Conservation (phyloP, 2,329 filamentous ascomycete genomes). For the Fusarium nanum region DNA sequence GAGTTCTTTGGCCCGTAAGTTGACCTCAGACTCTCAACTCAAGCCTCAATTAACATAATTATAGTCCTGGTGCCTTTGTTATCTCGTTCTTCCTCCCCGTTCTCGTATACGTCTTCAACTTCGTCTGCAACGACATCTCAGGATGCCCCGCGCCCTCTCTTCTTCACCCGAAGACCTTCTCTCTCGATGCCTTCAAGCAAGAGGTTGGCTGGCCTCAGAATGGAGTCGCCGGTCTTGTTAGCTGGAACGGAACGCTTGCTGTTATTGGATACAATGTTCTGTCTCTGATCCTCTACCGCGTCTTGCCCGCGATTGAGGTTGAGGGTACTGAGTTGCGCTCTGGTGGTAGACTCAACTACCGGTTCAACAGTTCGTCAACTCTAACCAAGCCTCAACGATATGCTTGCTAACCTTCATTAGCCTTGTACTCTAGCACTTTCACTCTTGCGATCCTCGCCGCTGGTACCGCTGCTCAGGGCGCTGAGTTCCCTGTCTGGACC, state of each 20-base stretch:
- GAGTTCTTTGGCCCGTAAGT: conserved; percentile 66
- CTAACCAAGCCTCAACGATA: conserved; percentile 25
- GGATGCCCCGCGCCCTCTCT: conserved; percentile 90
- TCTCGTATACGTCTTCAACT: conserved; percentile 81
- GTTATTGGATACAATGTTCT: conserved; percentile 82
- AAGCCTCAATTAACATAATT: conserved; percentile 12
- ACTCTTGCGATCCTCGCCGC: conserved; percentile 77
- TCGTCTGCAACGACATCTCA: conserved; percentile 91
- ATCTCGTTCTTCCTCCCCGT: conserved; percentile 86
- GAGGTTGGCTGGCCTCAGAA: conserved; percentile 84
- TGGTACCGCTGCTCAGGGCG: conserved; percentile 80
- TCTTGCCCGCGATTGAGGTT: conserved; percentile 78
- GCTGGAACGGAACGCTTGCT: conserved; percentile 74
- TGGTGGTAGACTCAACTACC: conserved; percentile 83
- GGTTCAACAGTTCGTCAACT: conserved; percentile 74
- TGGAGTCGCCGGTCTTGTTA: conserved; percentile 77
- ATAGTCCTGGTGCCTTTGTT: conserved; percentile 77
- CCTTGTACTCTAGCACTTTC: conserved; percentile 78
- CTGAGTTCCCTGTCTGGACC: conserved; percentile 88
- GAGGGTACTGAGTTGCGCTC: conserved; percentile 77
- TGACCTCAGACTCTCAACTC: background rate
- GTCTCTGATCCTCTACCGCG: conserved; percentile 77
- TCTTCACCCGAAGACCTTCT: conserved; percentile 77
- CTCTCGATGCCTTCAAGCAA: conserved; percentile 76
- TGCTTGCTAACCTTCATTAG: conserved; percentile 56